phyloP scores from a whole-genome alignment of 139 green algal species.

The Closterium sp. region DNA sequence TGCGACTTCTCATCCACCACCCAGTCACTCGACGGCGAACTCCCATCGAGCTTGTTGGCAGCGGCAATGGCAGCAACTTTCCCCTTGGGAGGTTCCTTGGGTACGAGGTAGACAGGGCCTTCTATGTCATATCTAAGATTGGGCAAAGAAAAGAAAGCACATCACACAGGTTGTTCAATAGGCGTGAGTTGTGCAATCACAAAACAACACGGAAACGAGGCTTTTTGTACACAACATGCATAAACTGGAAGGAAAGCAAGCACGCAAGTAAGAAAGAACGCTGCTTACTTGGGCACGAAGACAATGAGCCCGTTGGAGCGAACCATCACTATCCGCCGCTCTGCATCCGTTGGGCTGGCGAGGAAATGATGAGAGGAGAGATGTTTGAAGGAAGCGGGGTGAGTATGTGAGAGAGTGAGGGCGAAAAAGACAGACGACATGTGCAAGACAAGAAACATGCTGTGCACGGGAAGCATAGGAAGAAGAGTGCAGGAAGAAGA shows the following conservation, averaged over 20 bases:
- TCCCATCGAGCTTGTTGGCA: not conserved
- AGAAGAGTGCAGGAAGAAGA: not conserved
- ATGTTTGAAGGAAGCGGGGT: not conserved
- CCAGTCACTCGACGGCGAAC: conserved; percentile 10
- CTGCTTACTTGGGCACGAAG: conserved; percentile 83
- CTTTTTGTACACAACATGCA: not conserved
- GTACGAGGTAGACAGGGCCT: conserved; percentile 71
- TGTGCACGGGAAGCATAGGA: too few relatives aligned
- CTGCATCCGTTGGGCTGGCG: conserved; percentile 60
- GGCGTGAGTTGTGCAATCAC: not conserved
- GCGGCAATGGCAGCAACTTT: conserved; percentile 38
- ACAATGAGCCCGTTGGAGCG: conserved; percentile 83
- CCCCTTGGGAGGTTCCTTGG: conserved; percentile 12
- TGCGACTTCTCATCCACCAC: conserved; percentile 69
- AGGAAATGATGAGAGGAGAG: not conserved
- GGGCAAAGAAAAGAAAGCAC: not conserved
- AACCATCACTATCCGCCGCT: conserved; percentile 79
- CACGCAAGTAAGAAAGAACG: not conserved
- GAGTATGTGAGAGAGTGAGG: too few relatives aligned
- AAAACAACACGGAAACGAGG: not conserved
- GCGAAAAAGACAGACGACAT: too few relatives aligned
- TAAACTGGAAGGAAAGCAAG: not conserved
- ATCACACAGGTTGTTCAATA: not conserved
- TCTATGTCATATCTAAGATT: conserved; percentile 86
- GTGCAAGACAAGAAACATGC: too few relatives aligned